Evolutionary conservation across 1,284 basidiomycete genomes (phyloP), one percentile per base, ranked within the genome.

Genomic region (Peniophora sp.): DNA sequence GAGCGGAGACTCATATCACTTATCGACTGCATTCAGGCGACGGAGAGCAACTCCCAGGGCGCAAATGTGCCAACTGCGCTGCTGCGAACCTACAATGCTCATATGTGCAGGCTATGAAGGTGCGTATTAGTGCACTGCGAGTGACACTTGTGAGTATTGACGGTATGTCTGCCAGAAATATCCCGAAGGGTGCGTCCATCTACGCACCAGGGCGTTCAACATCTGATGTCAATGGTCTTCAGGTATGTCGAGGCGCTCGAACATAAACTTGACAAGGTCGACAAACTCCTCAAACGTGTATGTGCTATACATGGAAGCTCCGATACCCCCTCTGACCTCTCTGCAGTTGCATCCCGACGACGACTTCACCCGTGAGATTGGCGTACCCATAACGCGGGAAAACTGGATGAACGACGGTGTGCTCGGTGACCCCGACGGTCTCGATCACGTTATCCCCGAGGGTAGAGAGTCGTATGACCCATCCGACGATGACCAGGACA

Each of bases 151-250:
- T 22, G 9, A 8, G 5, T 45, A 90, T 78, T 85, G 89, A 70
- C 81, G 89, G 38, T 87, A 89, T 2, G 85, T 88, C 23, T 85
- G 89, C 0, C 89, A 92, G 69, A 88, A 87, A 77, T 92, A 61
- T 52, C 76, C 66, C n/a, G 24, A 12, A 11, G 38, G 27, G 9
- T 45, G 12, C 17, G 6, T 35, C 39, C 14, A 14, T 25, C n/a
- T 22, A 9, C 23, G 12, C 11, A 19, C n/a, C n/a, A n/a, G n/a
- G n/a, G 9, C 41, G 41, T 44, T 9, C 41, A 20, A 44, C 12
- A 11, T 12, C 9, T 44, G 9, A 12, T 12, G 11, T 45, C 22
- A 22, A 22, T n/a, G 38, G 16, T 6, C 38, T 34, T n/a, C 56
- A 82, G 79, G 46, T 85, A 85, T 67, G 75, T 88, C 35, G 85